Conservation (phyloP, 2,329 filamentous ascomycete species). For the Colletotrichum acutatum region DNA sequence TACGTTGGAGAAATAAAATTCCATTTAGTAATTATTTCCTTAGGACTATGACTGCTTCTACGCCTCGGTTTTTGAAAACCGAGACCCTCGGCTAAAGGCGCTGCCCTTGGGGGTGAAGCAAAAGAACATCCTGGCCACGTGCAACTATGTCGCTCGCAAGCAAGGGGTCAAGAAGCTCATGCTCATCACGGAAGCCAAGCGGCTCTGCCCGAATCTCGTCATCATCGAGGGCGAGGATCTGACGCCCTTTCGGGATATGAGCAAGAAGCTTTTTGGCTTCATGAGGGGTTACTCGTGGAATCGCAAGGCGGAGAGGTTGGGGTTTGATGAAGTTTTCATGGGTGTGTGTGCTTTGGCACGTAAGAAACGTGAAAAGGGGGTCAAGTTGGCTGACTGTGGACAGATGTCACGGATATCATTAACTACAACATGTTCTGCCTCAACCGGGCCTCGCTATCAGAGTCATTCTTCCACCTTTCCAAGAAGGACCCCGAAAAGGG, state of each 20-base stretch:
- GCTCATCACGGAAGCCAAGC: conserved; percentile 83
- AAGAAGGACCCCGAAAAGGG: conserved; percentile 80
- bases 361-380: too few relatives aligned
- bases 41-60: conserved; percentile 94
- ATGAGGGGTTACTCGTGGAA: conserved; percentile 82
- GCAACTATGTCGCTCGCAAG: conserved; percentile 90
- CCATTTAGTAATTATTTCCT: conserved; percentile 1
- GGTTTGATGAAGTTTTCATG: conserved; percentile 85
- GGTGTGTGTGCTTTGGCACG: conserved; percentile 43
- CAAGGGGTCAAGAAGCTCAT: conserved; percentile 84
- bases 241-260: conserved; percentile 85
- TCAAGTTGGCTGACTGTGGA: conserved; percentile 56
- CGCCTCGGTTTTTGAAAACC: conserved; percentile 87
- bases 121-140: conserved; percentile 92
- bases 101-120: conserved; percentile 87
- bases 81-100: conserved; percentile 77
- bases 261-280: conserved; percentile 82
- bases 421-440: conserved; percentile 81
- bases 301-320: conserved; percentile 80
- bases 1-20: neutral
- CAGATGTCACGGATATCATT: conserved; percentile 88
- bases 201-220: conserved; percentile 83
- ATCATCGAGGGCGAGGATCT: conserved; percentile 90
- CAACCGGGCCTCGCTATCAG: conserved; percentile 70
- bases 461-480: conserved; percentile 85